Conservation (phyloP, 2,329 filamentous ascomycete genomes). For the Pseudovirgaria hyperparasitica region DNA sequence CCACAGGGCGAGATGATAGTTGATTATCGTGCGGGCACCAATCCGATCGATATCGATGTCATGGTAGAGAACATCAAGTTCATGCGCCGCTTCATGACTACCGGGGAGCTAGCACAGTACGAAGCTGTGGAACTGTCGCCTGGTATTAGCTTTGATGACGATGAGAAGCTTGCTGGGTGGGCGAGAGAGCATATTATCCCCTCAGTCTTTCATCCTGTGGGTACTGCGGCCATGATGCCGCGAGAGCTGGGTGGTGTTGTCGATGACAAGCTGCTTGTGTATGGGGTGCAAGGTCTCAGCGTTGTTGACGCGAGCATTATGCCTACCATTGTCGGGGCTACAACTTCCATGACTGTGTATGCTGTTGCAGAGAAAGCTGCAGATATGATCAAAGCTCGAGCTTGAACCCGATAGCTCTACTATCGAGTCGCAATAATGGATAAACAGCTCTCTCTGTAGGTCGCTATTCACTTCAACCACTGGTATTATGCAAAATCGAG, state of each 20-base stretch:
- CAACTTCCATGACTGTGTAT: constrained; percentile 10
- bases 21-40: constrained; percentile 14
- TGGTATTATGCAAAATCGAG: too few relatives aligned
- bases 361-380: constrained; percentile 13
- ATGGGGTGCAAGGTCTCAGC: constrained; percentile 10
- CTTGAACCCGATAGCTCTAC: too few relatives aligned
- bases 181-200: constrained; percentile 3
- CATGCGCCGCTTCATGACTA: constrained; percentile 9
- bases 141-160: constrained; percentile 7
- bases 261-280: constrained; percentile 10
- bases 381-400: constrained; percentile 19
- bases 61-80: constrained; percentile 15
- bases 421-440: too few relatives aligned
- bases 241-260: constrained; percentile 11
- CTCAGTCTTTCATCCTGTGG: constrained; percentile 7
- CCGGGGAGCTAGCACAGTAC: constrained; percentile 1
- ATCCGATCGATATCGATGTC: constrained; percentile 16
- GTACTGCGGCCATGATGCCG: constrained; percentile 12
- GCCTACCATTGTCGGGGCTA: constrained; percentile 9
- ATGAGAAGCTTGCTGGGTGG: constrained; percentile 14
- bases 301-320: constrained; percentile 15
- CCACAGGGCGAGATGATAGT: constrained; percentile 16
- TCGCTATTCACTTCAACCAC: too few relatives aligned
- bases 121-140: constrained; percentile 4
- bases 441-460: too few relatives aligned